phyloP scores from a whole-genome alignment of 108 stramenopile species.

The Epithemia pelagica region DNA sequence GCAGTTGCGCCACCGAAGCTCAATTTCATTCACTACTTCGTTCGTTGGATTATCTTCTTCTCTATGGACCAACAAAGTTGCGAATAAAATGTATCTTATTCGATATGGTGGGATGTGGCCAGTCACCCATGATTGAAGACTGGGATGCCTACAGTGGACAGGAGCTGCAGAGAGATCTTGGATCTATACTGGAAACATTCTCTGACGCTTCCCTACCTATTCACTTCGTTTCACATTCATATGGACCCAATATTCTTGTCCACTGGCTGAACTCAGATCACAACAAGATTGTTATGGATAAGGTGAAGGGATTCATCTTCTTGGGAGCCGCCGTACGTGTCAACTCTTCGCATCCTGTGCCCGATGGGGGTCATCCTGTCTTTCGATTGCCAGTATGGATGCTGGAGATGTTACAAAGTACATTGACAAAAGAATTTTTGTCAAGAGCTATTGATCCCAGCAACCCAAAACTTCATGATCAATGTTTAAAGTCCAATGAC shows the following conservation, averaged over 20 bases:
- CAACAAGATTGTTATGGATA: not conserved
- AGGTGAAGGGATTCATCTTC: constrained; percentile 4
- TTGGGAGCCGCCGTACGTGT: constrained; percentile 3
- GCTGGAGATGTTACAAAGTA: constrained; percentile 7
- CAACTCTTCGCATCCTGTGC: not conserved
- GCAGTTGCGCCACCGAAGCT: constrained; percentile 1
- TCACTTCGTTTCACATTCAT: constrained; percentile 9
- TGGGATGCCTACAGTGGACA: not conserved
- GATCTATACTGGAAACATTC: not conserved
- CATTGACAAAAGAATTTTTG: constrained; percentile 14
- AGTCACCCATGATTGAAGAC: not conserved
- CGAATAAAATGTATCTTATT: not conserved
- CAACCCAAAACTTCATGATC: constrained; percentile 1
- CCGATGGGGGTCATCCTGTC: constrained; percentile 18
- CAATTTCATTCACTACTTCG: constrained; percentile 2
- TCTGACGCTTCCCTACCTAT: constrained; percentile 20
- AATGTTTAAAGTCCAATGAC: not conserved
- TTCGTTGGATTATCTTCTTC: not conserved
- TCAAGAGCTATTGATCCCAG: constrained; percentile 8
- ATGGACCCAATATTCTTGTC: constrained; percentile 11
- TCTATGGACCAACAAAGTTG: not conserved
- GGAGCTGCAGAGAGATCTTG: constrained; percentile 1
- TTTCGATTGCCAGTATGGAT: constrained; percentile 16
- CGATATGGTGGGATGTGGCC: constrained; percentile 6
- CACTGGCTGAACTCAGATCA: not conserved